Conservation (phyloP, 345 rosid genomes). For the Eucalyptus polyanthemos region DNA sequence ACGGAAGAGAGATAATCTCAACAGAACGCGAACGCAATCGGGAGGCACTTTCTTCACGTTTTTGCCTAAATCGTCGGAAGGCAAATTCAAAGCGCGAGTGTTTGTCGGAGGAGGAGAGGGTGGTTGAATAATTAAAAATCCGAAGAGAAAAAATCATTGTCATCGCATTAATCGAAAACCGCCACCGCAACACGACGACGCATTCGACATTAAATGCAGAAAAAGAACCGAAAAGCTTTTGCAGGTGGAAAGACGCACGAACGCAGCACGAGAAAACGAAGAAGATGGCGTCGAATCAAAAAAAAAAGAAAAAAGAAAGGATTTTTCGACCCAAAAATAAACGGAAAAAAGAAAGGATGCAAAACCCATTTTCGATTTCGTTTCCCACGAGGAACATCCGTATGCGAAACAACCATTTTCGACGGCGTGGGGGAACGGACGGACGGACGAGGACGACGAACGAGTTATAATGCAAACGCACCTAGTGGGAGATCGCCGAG, state of each 20-base stretch:
- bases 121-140: conserved; percentile 14
- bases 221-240: neutral
- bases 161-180: neutral
- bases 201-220: neutral
- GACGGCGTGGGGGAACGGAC: neutral
- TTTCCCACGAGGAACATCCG: neutral
- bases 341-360: neutral
- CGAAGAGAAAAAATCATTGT: neutral
- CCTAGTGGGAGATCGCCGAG: conserved; percentile 69
- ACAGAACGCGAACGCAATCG: neutral
- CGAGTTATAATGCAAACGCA: neutral
- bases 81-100: neutral
- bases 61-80: neutral
- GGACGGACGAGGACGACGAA: neutral
- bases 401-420: neutral
- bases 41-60: neutral
- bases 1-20: neutral
- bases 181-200: neutral
- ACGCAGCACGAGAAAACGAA: neutral
- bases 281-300: neutral
- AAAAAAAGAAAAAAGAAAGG: neutral
- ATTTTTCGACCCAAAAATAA: too few species aligned
- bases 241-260: neutral
- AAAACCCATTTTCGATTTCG: neutral
- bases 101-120: neutral